Percentiles rank a stretch among this genome's conserved stretches.
Evolutionary conservation across 805 yeast genomes (phyloP).

Genomic region (Martiniozyma abietophila): DNA sequence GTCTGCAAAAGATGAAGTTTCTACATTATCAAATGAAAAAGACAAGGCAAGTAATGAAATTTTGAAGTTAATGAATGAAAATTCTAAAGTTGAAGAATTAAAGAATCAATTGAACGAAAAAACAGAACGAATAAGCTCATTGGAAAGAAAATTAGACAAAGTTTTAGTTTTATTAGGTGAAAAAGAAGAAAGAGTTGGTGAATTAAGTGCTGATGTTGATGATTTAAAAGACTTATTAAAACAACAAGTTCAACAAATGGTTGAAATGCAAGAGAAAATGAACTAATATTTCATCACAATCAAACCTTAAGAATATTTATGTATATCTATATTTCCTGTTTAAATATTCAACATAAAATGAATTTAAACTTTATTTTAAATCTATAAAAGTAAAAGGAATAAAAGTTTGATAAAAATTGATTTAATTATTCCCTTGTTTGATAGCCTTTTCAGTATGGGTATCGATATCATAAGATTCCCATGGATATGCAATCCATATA

Average conservation of each 20-base stretch:
- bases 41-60: conserved; percentile 63
- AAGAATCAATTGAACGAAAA: conserved; percentile 20
- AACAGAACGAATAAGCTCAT: conserved; percentile 13
- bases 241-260: conserved; percentile 81
- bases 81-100: conserved; percentile 33
- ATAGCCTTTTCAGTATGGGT: conserved; percentile 58
- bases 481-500: conserved; percentile 82
- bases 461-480: conserved; percentile 82
- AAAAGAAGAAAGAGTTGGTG: conserved; percentile 77
- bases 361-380: not conserved
- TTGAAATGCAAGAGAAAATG: conserved; percentile 43
- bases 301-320: not conserved
- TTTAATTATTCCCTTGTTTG: conserved; percentile 51
- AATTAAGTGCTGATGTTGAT: conserved; percentile 75
- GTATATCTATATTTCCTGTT: not conserved
- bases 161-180: conserved; percentile 73
- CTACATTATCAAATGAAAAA: conserved; percentile 44
- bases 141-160: conserved; percentile 28
- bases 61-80: conserved; percentile 44
- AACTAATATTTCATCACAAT: too few relatives aligned
- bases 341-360: not conserved
- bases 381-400: too few relatives aligned
- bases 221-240: conserved; percentile 82
- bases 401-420: conserved; percentile 1
- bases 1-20: conserved; percentile 54